Evolutionary conservation across 2,329 filamentous ascomycete genomes (phyloP), one percentile per base, ranked within the genome.

Genomic region (Penicillium polonicum): DNA sequence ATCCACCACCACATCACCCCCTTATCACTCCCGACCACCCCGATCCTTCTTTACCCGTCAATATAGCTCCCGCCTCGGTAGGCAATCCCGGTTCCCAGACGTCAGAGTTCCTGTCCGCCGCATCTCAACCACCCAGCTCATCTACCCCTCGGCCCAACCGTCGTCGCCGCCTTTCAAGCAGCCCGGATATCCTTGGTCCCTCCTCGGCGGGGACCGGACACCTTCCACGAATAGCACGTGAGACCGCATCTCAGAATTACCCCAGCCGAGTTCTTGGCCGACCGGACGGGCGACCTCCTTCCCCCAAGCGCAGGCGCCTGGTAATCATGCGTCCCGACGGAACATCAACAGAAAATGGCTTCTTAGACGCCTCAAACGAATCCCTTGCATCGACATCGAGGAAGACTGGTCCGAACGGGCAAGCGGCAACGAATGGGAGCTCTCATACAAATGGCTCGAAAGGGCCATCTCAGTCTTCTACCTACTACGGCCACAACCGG

Each of bases 401-500:
- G 76, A 81, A 78, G 70, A 73, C 78, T 49, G 82, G 82, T 64
- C 72, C 81, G 50, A 89, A 89, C 68, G 85, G 87, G 36, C 81
- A 83, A 39, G 74, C 80, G 17, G 63, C 56, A 56, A 73, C 70
- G 55, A 78, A 76, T 61, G 74, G 76, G 29, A 72, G 72, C 29
- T 65, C 71, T 33, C 68, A 74, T 13, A 70, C 71, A 19, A 79
- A 78, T 59, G 77, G 77, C 31, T 70, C 76, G 3, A 66, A 68
- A 41, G 75, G 72, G 53, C 66, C 39, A 60, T 67, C 46, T 59
- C 65, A 33, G 58, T 67, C 48, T 60, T 70, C 79, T 5, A 79
- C 79, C 35, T 97, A 95, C 73, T 88, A 87, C 70, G 92, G 92
- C 19, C 93, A 97, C 71, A 86, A 94, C 71, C 86, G 91, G 71